These are phyloP conservation scores for Penicillium sp. DNA, from an alignment of 2,329 filamentous ascomycete genomes.

Conservation along the genomic window DNA sequence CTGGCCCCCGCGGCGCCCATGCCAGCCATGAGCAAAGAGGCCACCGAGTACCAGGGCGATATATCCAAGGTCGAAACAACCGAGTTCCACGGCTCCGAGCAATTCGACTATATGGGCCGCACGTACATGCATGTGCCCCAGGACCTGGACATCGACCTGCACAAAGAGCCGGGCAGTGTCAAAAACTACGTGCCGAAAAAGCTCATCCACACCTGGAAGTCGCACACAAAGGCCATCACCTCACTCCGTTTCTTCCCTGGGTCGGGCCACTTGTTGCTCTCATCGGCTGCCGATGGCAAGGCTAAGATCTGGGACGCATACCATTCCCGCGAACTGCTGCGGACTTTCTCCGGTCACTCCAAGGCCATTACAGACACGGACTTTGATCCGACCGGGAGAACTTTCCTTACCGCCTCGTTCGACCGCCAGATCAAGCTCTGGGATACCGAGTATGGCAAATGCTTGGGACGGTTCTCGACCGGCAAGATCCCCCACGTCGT, in stretches of 20 bases:
- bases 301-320: constrained; percentile 95
- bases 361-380: constrained; percentile 87
- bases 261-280: constrained; percentile 83
- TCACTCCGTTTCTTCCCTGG: constrained; percentile 83
- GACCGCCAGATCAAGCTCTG: constrained; percentile 96
- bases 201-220: constrained; percentile 82
- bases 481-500: constrained; percentile 95
- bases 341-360: constrained; percentile 84
- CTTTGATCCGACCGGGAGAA: constrained; percentile 76
- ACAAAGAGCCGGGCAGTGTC: constrained; percentile 70
- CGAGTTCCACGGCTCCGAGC: constrained; percentile 74
- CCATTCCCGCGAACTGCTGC: constrained; percentile 79
- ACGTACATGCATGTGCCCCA: constrained; percentile 98
- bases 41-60: constrained; percentile 48
- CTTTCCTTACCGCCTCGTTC: constrained; percentile 87
- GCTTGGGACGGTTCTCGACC: constrained; percentile 81
- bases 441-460: constrained; percentile 93
- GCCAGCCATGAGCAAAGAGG: constrained; percentile 49
- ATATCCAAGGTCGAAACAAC: constrained; percentile 71
- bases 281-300: constrained; percentile 82
- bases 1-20: constrained; percentile 49
- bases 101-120: constrained; percentile 89
- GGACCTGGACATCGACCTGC: constrained; percentile 79
- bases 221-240: constrained; percentile 79
- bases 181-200: constrained; percentile 97